Conservation (phyloP, 305 asterid genomes). For the Fraxinus latifolia region DNA sequence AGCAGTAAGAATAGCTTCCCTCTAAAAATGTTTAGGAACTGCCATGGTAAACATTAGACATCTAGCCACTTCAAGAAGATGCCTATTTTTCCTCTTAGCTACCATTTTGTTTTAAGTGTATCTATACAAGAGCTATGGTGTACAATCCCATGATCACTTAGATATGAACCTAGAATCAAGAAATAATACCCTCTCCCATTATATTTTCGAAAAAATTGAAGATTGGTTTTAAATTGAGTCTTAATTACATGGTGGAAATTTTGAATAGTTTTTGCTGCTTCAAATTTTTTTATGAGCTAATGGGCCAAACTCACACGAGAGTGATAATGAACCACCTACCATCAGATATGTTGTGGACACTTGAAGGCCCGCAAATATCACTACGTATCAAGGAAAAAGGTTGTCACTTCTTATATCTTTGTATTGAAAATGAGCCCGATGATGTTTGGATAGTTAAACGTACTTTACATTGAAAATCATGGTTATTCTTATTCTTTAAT, state of each 20-base stretch:
- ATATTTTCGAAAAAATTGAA: not conserved
- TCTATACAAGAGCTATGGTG: not conserved
- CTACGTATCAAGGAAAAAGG: not conserved
- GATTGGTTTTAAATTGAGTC: not conserved
- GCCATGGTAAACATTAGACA: not conserved
- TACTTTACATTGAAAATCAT: not conserved
- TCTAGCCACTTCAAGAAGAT: not conserved
- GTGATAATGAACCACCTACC: not conserved
- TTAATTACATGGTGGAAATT: not conserved
- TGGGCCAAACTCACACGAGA: not conserved
- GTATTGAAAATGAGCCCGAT: not conserved
- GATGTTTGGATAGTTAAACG: constrained; percentile 11
- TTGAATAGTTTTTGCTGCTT: not conserved
- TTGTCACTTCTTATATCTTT: not conserved
- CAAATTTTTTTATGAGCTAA: not conserved
- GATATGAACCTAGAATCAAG: not conserved
- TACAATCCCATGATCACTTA: not conserved
- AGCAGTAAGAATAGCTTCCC: not conserved
- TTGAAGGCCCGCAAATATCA: not conserved
- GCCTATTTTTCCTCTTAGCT: not conserved
- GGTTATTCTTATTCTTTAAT: not conserved
- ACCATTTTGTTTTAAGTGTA: not conserved
- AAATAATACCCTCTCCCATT: constrained; percentile 1
- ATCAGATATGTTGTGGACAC: not conserved
- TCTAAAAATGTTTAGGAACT: not conserved